These are phyloP conservation scores for Peniophora sp. DNA, from an alignment of 1,284 basidiomycete species.

Conservation along the genomic window DNA sequence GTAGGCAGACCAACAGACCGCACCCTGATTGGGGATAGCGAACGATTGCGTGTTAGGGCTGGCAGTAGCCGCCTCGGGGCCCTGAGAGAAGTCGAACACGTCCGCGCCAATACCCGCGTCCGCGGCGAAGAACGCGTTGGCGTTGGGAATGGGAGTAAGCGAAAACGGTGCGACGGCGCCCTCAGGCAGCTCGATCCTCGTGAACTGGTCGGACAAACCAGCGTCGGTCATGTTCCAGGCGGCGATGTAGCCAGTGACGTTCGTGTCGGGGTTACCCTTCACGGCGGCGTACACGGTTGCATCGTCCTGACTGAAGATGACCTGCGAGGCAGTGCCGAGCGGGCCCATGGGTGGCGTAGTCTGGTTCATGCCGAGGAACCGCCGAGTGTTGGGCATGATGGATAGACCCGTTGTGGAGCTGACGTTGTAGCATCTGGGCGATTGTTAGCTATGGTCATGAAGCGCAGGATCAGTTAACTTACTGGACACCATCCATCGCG, in stretches of 20 bases:
- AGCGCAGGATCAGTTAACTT: slow-evolving; percentile 4
- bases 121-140: background rate
- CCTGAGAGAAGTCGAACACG: background rate
- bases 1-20: background rate
- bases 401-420: slow-evolving; percentile 31
- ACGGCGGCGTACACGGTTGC: slow-evolving; percentile 36
- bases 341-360: slow-evolving; percentile 33
- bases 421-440: slow-evolving; percentile 32
- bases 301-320: slow-evolving; percentile 37
- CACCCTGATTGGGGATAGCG: background rate
- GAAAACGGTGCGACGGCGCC: slow-evolving; percentile 39
- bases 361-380: slow-evolving; percentile 34
- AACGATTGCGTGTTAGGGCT: background rate
- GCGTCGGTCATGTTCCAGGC: slow-evolving; percentile 36
- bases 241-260: slow-evolving; percentile 37
- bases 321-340: slow-evolving; percentile 31
- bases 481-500: slow-evolving; percentile 38
- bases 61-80: background rate
- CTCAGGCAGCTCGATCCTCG: slow-evolving; percentile 23
- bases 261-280: slow-evolving; percentile 32
- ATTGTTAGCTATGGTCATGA: background rate
- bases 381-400: slow-evolving; percentile 29
- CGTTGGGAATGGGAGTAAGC: slow-evolving; percentile 22
- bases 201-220: slow-evolving; percentile 33
- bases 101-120: background rate